A percentile compares a stretch with the other conserved stretches of the same genome.
phyloP scores from a whole-genome alignment of 352 stramenopile species.

The Blastocystis hominis region DNA sequence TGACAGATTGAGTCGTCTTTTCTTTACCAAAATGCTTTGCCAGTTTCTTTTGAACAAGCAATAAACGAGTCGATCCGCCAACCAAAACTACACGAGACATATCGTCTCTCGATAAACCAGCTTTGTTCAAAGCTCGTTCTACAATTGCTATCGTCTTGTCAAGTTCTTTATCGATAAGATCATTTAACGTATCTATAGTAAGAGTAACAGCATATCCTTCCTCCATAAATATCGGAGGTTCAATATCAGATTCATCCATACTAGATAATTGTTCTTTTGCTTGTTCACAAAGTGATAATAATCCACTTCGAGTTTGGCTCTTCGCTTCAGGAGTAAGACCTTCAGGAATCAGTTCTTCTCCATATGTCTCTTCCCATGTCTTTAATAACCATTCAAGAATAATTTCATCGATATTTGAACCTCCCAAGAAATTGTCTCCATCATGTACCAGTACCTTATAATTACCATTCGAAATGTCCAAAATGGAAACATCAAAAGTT shows the following conservation, averaged over 20 bases:
- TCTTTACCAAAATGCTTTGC: slow-evolving; percentile 64
- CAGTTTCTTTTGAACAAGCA: slow-evolving; percentile 65
- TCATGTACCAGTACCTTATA: slow-evolving; percentile 67
- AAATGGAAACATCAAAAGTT: slow-evolving; percentile 68
- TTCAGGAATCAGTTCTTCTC: slow-evolving; percentile 56
- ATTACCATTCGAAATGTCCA: slow-evolving; percentile 77
- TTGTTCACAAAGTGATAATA: slow-evolving; percentile 87
- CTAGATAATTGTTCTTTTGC: slow-evolving; percentile 90
- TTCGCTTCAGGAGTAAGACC: slow-evolving; percentile 68
- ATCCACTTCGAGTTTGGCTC: slow-evolving; percentile 86
- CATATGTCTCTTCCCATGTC: slow-evolving; percentile 78
- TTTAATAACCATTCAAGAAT: slow-evolving; percentile 98
- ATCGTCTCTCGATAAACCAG: slow-evolving; percentile 84
- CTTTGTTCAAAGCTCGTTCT: slow-evolving; percentile 86
- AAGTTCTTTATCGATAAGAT: slow-evolving; percentile 95
- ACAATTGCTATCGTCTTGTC: slow-evolving; percentile 93
- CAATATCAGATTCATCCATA: slow-evolving; percentile 78
- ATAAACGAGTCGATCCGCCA: slow-evolving; percentile 65
- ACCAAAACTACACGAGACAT: slow-evolving; percentile 70
- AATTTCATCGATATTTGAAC: slow-evolving; percentile 78
- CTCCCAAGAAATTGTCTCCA: slow-evolving; percentile 77
- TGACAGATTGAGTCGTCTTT: slow-evolving; percentile 61
- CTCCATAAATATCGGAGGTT: slow-evolving; percentile 65
- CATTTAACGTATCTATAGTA: slow-evolving; percentile 90
- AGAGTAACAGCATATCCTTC: slow-evolving; percentile 84